Evolutionary conservation across 2,329 filamentous ascomycete genomes (phyloP).

Genomic region (Trichoderma atrobrunneum): DNA sequence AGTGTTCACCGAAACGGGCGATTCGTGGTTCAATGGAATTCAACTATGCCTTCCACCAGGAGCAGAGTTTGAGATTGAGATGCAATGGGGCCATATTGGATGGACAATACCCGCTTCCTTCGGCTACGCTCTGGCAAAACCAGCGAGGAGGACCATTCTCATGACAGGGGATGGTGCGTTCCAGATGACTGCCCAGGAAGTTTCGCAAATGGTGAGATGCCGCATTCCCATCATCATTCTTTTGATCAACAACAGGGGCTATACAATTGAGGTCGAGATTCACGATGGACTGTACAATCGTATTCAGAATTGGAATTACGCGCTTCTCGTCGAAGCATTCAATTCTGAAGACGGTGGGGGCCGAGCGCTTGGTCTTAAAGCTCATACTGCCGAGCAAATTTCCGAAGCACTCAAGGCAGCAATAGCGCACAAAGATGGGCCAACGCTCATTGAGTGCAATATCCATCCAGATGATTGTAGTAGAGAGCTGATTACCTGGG

Average conservation of each 20-base stretch:
- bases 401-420: not conserved
- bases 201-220: constrained; percentile 21
- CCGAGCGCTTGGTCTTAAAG: not conserved
- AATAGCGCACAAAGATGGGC: not conserved
- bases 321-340: not conserved
- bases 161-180: constrained; percentile 22
- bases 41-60: constrained; percentile 15
- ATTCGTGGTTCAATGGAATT: constrained; percentile 16
- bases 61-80: constrained; percentile 20
- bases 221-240: constrained; percentile 20
- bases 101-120: constrained; percentile 21
- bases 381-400: not conserved
- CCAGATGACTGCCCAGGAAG: constrained; percentile 21
- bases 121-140: not conserved
- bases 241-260: constrained; percentile 16
- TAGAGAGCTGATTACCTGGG: not conserved
- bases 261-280: not conserved
- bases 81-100: constrained; percentile 22
- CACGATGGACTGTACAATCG: not conserved
- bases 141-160: not conserved
- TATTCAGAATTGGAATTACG: not conserved
- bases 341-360: not conserved
- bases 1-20: not conserved
- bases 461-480: not conserved
- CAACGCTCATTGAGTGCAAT: not conserved